Evolutionary conservation across 192 early-diverging fungal genomes (phyloP).

Genomic region (Funneliformis geosporum): DNA sequence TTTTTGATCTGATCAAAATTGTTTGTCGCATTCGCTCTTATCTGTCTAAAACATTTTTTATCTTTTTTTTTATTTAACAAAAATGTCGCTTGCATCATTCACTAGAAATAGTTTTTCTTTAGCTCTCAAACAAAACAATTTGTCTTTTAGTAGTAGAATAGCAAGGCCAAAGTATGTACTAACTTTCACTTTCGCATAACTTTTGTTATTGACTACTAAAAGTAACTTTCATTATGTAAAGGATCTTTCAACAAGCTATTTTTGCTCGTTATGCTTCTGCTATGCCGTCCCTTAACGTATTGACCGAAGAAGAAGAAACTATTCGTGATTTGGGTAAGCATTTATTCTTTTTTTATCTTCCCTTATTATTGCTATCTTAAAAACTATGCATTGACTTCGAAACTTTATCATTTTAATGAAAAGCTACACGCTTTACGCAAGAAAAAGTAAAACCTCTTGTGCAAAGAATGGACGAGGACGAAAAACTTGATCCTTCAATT

Average conservation of each 20-base stretch:
- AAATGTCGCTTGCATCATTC: neutral
- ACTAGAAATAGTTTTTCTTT: neutral
- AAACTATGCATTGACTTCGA: neutral
- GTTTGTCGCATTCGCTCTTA: no score
- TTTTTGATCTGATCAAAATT: no score
- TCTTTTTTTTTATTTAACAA: no score
- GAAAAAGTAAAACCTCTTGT: constrained; percentile 86
- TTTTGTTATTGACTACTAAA: neutral
- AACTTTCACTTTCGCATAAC: neutral
- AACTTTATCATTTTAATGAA: neutral
- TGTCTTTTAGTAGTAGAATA: neutral
- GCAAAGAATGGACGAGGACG: constrained; percentile 87
- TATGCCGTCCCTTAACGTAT: constrained; percentile 70
- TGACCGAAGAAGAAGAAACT: constrained; percentile 89
- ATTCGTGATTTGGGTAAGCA: constrained; percentile 73
- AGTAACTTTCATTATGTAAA: neutral
- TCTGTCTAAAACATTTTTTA: no score
- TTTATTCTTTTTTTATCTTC: neutral
- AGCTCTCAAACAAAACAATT: neutral
- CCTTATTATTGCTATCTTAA: neutral
- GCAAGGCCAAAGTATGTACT: neutral
- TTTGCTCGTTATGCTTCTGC: constrained; percentile 28
- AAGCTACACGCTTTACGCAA: constrained; percentile 82
- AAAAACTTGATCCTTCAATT: constrained; percentile 76
- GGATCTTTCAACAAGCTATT: neutral